Evolutionary conservation across 2,329 filamentous ascomycete genomes (phyloP).

Genomic region (Aspergillus sp.): DNA sequence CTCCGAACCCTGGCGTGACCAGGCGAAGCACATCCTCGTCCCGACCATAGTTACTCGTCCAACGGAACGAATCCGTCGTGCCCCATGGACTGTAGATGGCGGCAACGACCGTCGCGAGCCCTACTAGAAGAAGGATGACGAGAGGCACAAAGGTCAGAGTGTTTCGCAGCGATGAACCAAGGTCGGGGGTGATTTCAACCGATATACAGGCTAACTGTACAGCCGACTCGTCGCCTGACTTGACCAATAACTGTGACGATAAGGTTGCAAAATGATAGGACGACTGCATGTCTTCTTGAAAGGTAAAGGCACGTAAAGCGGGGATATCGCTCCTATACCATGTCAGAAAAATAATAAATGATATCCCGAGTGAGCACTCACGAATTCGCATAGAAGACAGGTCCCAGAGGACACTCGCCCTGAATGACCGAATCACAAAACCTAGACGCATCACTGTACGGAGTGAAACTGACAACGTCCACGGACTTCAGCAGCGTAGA

Average conservation of each 20-base stretch:
- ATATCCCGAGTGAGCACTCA: slow-evolving; percentile 21
- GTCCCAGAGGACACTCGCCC: slow-evolving; percentile 65
- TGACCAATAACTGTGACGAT: slow-evolving; percentile 63
- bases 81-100: slow-evolving; percentile 93
- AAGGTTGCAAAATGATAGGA: slow-evolving; percentile 82
- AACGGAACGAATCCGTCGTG: slow-evolving; percentile 79
- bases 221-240: slow-evolving; percentile 61
- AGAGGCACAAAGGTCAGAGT: slow-evolving; percentile 71
- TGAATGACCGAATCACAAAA: slow-evolving; percentile 63
- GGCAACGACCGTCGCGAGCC: slow-evolving; percentile 73
- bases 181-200: slow-evolving; percentile 73
- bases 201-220: slow-evolving; percentile 72
- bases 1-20: slow-evolving; percentile 91
- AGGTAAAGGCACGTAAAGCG: slow-evolving; percentile 62
- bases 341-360: not conserved
- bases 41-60: slow-evolving; percentile 96
- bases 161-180: slow-evolving; percentile 62
- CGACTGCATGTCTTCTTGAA: slow-evolving; percentile 69
- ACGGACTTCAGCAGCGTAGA: slow-evolving; percentile 69
- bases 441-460: slow-evolving; percentile 49
- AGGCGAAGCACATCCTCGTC: slow-evolving; percentile 86
- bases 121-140: slow-evolving; percentile 70
- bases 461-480: slow-evolving; percentile 69
- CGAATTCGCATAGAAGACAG: slow-evolving; percentile 58
- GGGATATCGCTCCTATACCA: slow-evolving; percentile 38